Conservation (phyloP, 1,139 yeast genomes). For the Debaryomyces coudertii region DNA sequence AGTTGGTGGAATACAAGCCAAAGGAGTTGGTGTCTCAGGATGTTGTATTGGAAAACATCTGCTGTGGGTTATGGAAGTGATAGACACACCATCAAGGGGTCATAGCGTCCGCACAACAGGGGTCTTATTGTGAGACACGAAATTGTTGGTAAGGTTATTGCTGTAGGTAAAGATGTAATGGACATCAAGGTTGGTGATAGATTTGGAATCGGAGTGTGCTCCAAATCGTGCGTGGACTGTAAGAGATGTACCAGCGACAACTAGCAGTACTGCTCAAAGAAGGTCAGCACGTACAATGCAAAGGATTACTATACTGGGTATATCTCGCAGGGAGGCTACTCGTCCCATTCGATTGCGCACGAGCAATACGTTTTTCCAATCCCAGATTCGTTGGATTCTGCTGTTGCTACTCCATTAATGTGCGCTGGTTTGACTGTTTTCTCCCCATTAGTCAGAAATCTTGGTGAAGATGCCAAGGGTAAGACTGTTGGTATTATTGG, state of each 20-base stretch:
- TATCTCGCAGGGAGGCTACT: constrained; percentile 63
- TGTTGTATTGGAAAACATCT: constrained; percentile 49
- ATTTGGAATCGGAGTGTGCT: constrained; percentile 65
- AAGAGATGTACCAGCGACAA: constrained; percentile 45
- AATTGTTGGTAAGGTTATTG: constrained; percentile 56
- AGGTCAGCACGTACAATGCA: constrained; percentile 49
- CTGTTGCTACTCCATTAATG: constrained; percentile 62
- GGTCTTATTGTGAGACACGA: constrained; percentile 50
- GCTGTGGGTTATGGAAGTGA: constrained; percentile 69
- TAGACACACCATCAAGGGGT: constrained; percentile 50
- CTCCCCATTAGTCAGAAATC: constrained; percentile 51
- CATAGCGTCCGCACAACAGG: constrained; percentile 39
- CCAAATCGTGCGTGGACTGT: constrained; percentile 54
- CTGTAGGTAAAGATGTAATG: constrained; percentile 52
- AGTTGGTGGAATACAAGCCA: constrained; percentile 43
- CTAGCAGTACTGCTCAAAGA: constrained; percentile 53
- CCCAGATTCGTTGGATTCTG: constrained; percentile 53
- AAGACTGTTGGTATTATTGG: constrained; percentile 52
- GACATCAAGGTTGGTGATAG: constrained; percentile 56
- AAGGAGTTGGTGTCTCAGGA: constrained; percentile 41
- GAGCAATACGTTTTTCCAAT: constrained; percentile 57
- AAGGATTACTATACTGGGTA: constrained; percentile 37
- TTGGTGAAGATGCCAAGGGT: constrained; percentile 32
- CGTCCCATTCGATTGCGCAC: constrained; percentile 57
- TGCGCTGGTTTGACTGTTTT: constrained; percentile 71